Base-by-base conservation (phyloP, 805 yeast species). In the Cyberlindnera suaveolens region DNA sequence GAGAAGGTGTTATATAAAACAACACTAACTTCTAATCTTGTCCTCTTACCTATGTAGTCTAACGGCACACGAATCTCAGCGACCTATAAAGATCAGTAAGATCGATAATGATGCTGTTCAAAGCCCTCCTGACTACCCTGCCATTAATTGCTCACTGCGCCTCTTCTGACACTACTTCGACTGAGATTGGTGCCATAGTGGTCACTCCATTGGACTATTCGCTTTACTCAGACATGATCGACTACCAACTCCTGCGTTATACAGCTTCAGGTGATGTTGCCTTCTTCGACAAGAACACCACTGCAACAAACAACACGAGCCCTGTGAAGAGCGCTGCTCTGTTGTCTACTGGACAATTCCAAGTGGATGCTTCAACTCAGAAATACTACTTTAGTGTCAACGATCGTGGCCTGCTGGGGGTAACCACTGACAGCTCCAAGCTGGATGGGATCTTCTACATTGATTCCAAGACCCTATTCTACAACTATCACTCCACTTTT, bases 191-290 rank as follows among this genome's bases (percentile, higher is more conserved):
- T 19, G 40, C 57, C 4, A 29, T 53, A 1, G 48, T 42, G 6
- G 49, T 50, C 10, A 38, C 40, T 9, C 58, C 59, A 1, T 6
- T 55, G 11, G 54, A 53, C 35, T 53, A 53, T 26, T 43, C 27
- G 4, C 38, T 32, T 7, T 55, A 50, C 34, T 46, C 49, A 5
- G 40, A 41, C 7, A 36, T 46, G 11, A 52, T 55, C 29, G 58
- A 53, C 40, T 39, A 43, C 16, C 52, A 48, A 34, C 46, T 37
- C 1, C 35, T 55, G 1, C 41, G 51, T 29, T 53, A 40, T 35
- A 38, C 34, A 13, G 33, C 39, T 0, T 36, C 39, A 17, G 58
- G 54, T 14, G 31, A 36, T 6, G 55, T 52, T 4, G 41, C 37
- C 33, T 51, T 54, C 48, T 46, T 35, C 31, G 55, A 49, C 20